These are phyloP conservation scores for Talaromyces piceae DNA, from an alignment of 2,329 filamentous ascomycete genomes.

Conservation along the genomic window DNA sequence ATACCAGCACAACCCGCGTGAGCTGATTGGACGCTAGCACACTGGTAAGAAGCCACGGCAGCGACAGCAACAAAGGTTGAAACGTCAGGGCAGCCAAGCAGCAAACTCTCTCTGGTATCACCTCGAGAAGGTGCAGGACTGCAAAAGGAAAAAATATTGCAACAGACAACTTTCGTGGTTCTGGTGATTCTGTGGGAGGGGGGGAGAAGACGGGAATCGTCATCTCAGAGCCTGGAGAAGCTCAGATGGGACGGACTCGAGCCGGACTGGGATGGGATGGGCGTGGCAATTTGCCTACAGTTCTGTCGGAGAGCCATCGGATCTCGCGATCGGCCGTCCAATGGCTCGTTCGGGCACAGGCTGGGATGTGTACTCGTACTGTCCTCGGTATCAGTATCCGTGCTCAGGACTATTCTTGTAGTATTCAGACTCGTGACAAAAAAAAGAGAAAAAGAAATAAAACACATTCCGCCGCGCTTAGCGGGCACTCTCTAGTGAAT, in stretches of 20 bases:
- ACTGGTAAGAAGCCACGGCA: neutral
- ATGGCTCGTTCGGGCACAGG: too few species aligned
- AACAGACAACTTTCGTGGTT: too few species aligned
- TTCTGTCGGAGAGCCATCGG: slow-evolving; percentile 9
- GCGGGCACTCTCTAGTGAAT: neutral
- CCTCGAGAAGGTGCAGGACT: too few species aligned
- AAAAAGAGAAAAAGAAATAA: neutral
- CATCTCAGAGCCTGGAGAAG: neutral
- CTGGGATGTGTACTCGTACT: neutral
- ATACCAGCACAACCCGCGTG: neutral
- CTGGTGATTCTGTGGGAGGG: too few species aligned
- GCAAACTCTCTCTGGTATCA: too few species aligned
- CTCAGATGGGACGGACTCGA: neutral
- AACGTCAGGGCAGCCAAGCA: neutral
- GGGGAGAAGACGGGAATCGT: neutral
- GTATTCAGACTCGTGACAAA: too few species aligned
- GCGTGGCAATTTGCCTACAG: neutral
- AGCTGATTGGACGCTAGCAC: neutral
- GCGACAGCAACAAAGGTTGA: too few species aligned
- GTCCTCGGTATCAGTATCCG: neutral
- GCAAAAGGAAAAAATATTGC: too few species aligned
- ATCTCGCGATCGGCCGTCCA: slow-evolving; percentile 6
- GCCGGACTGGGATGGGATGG: neutral
- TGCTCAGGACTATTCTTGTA: neutral
- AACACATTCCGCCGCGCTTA: neutral